Base-by-base conservation (phyloP, 2,329 filamentous ascomycete genomes). In the Tolypocladium cylindrosporum region DNA sequence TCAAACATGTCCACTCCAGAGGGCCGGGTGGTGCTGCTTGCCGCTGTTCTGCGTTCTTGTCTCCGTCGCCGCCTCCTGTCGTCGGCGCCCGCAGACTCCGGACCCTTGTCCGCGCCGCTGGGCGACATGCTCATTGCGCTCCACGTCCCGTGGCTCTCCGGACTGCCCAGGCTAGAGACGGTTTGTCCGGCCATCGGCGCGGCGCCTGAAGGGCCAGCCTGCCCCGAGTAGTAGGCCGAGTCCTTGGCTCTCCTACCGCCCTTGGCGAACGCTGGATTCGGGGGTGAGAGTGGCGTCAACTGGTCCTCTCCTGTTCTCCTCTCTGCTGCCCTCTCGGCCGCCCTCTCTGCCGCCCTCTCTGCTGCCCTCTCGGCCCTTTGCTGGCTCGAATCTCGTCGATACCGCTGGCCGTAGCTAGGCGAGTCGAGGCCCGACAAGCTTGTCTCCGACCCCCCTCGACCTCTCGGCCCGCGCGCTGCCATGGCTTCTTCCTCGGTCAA, bases 221-320 rank as follows among this genome's bases (percentile, higher is more conserved):
- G 68, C n/a, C 80, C 81, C 3, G 81, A 83, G 65, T 84, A 86
- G 64, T 86, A 86, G 10, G 81, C 81, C 51, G 81, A 84, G 65
- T 87, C 84, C 64, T 85, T 86, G 2, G 71, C 69, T 13, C 70
- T 73, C 64, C 77, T 75, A 59, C 74, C 73, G 0, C 76, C 77
- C 48, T 75, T 77, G 6, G 82, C 80, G 65, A 82, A 84, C 7
- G 80, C 75, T 11, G 84, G 81, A 58, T 80, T 77, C 0, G 84
- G 83, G 2, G 82, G 82, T 13, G 77, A 77, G 2, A 85, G 67
- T 6, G 78, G 74, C 9, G 70, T 70, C n/a, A 78, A 65, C n/a
- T 66, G 65, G 21, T 71, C 67, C 45, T 70, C 24, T 67, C 70
- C 51, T 80, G 70, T 71, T 14, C 69, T 69, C 65, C 69, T 69